Conservation (phyloP, 192 early-diverging fungal genomes). For the Coemansia sp. region DNA sequence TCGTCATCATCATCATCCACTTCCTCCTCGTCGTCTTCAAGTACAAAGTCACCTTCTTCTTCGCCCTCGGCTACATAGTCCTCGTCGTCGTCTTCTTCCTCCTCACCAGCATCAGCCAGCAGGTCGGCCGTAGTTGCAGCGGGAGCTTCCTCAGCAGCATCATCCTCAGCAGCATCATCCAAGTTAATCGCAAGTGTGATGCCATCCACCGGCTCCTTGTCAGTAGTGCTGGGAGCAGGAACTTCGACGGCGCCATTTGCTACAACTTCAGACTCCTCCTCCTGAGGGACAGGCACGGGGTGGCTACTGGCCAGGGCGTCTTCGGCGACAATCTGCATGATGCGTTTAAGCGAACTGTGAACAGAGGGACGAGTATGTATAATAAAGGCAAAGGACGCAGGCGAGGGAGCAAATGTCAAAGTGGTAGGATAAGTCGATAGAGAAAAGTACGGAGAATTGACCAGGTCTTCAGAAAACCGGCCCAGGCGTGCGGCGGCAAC, state of each 20-base stretch:
- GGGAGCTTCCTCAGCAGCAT: too few species aligned
- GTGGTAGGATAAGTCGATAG: background rate
- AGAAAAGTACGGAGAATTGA: constrained; percentile 42
- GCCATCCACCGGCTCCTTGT: background rate
- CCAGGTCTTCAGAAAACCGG: constrained; percentile 37
- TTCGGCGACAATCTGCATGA: constrained; percentile 42
- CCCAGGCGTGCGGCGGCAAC: constrained; percentile 37
- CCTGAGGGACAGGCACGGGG: background rate
- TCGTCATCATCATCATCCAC: constrained; percentile 20
- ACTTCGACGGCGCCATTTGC: background rate
- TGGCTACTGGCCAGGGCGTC: constrained; percentile 13
- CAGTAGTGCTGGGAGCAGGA: background rate
- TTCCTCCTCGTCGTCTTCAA: constrained; percentile 31
- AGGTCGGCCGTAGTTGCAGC: constrained; percentile 24
- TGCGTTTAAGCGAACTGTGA: constrained; percentile 25
- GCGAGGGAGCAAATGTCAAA: constrained; percentile 18
- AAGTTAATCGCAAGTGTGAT: background rate
- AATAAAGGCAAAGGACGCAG: constrained; percentile 46
- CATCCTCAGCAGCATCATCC: constrained; percentile 13
- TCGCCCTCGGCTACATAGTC: constrained; percentile 49
- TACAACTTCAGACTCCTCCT: background rate
- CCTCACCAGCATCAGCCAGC: constrained; percentile 16
- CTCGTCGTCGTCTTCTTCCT: constrained; percentile 38
- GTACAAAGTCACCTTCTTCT: constrained; percentile 39
- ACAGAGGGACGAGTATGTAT: constrained; percentile 36